These are phyloP conservation scores for Colletotrichum lini DNA, from an alignment of 2,329 filamentous ascomycete genomes.

Conservation along the genomic window DNA sequence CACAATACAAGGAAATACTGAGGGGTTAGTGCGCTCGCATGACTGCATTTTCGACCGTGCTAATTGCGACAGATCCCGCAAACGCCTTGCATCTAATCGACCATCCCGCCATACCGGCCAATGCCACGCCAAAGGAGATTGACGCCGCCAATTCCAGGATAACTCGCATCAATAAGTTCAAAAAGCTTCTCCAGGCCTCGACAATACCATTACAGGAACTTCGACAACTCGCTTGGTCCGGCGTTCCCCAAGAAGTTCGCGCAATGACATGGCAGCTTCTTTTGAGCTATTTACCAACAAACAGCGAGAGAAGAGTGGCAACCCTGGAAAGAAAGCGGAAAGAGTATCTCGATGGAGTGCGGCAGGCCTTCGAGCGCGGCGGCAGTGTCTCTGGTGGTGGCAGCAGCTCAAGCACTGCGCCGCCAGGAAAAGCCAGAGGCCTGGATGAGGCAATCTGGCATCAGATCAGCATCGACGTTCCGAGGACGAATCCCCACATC, in stretches of 20 bases:
- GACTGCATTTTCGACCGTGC: constrained; percentile 15
- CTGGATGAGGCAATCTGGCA: constrained; percentile 99
- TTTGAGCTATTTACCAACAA: constrained; percentile 96
- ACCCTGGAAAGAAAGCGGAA: constrained; percentile 95
- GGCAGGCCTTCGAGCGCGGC: constrained; percentile 77
- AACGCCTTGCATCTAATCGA: constrained; percentile 96
- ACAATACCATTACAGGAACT: constrained; percentile 89
- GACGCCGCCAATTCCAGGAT: constrained; percentile 91
- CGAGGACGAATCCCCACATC: constrained; percentile 95
- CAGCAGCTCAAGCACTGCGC: constrained; percentile 56
- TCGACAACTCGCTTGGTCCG: constrained; percentile 91
- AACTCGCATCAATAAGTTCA: constrained; percentile 98
- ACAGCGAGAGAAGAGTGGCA: constrained; percentile 90
- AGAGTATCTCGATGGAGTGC: constrained; percentile 95
- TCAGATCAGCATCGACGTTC: constrained; percentile 98
- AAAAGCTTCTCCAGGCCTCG: constrained; percentile 92
- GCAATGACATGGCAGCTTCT: constrained; percentile 99
- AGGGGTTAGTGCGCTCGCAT: constrained; percentile 63
- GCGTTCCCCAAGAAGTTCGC: constrained; percentile 93
- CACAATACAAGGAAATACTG: constrained; percentile 97
- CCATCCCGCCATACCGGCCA: constrained; percentile 81
- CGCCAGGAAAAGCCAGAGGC: constrained; percentile 70
- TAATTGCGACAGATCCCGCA: constrained; percentile 74
- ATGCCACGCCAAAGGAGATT: constrained; percentile 84
- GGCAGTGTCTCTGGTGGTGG: constrained; percentile 7